A percentile compares a stretch with the other conserved stretches of the same genome.
Evolutionary conservation across 805 yeast genomes (phyloP).

Genomic region (Kregervanrija pseudodelftensis): DNA sequence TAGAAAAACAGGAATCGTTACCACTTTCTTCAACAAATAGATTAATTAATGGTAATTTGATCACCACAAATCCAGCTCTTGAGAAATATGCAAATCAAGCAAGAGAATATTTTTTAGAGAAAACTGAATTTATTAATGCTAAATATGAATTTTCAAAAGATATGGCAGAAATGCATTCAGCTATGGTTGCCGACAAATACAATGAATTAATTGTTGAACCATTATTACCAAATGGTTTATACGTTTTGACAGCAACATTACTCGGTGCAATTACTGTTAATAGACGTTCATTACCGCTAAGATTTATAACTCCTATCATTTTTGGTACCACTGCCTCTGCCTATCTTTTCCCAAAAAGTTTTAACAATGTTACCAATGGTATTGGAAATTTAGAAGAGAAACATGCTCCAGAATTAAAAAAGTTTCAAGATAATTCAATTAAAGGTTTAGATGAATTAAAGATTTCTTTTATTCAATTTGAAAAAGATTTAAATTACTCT

Average conservation of each 20-base stretch:
- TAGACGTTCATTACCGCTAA: constrained; percentile 38
- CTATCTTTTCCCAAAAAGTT: constrained; percentile 45
- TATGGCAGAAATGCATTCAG: constrained; percentile 38
- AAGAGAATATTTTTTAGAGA: constrained; percentile 33
- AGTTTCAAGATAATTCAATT: constrained; percentile 15
- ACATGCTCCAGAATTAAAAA: constrained; percentile 31
- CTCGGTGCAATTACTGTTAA: constrained; percentile 49
- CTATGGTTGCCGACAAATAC: constrained; percentile 25
- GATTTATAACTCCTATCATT: constrained; percentile 44
- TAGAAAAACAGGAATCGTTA: constrained; percentile 30
- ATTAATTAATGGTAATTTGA: constrained; percentile 47
- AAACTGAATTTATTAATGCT: constrained; percentile 32
- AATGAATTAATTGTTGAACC: constrained; percentile 40
- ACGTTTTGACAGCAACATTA: constrained; percentile 48
- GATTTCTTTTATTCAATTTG: neutral
- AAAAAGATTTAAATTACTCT: constrained; percentile 4
- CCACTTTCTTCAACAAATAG: constrained; percentile 14
- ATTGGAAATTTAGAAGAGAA: constrained; percentile 27
- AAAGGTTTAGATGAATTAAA: neutral
- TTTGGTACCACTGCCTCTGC: constrained; percentile 41
- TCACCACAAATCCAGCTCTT: constrained; percentile 40
- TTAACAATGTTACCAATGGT: constrained; percentile 23
- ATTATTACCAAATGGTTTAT: constrained; percentile 46
- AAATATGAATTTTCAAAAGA: constrained; percentile 41
- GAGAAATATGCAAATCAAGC: constrained; percentile 35